These are phyloP conservation scores for Salix caprea DNA, from an alignment of 345 rosid species.

Conservation along the genomic window DNA sequence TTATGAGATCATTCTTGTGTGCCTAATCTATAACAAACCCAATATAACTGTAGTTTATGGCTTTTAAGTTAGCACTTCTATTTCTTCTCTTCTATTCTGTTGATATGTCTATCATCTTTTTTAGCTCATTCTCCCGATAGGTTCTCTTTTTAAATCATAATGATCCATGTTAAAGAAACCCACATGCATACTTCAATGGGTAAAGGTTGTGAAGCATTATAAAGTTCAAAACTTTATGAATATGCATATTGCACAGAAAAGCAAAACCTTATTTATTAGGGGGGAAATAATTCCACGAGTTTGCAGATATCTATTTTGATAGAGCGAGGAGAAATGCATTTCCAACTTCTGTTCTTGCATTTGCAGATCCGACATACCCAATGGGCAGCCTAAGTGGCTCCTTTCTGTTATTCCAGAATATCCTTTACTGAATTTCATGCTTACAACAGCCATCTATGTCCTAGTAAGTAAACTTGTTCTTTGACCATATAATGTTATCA, in stretches of 20 bases:
- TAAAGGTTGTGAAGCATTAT: not conserved
- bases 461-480: constrained; percentile 45
- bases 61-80: too few relatives aligned
- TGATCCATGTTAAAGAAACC: too few relatives aligned
- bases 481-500: not conserved
- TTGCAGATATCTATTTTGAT: not conserved
- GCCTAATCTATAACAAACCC: too few relatives aligned
- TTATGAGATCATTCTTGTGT: too few relatives aligned
- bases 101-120: too few relatives aligned
- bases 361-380: constrained; percentile 72
- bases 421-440: constrained; percentile 93
- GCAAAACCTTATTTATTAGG: not conserved
- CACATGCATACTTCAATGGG: not conserved
- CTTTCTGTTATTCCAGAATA: constrained; percentile 80
- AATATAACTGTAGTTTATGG: too few relatives aligned
- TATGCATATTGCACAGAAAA: not conserved
- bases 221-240: not conserved
- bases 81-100: too few relatives aligned
- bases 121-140: too few relatives aligned
- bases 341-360: not conserved
- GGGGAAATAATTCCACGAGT: not conserved
- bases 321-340: not conserved
- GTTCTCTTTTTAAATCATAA: too few relatives aligned
- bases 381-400: constrained; percentile 99
- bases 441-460: constrained; percentile 79